A percentile compares a stretch with the other conserved stretches of the same genome.
phyloP scores from a whole-genome alignment of 1,284 basidiomycete species.

The Trametes pubescens region DNA sequence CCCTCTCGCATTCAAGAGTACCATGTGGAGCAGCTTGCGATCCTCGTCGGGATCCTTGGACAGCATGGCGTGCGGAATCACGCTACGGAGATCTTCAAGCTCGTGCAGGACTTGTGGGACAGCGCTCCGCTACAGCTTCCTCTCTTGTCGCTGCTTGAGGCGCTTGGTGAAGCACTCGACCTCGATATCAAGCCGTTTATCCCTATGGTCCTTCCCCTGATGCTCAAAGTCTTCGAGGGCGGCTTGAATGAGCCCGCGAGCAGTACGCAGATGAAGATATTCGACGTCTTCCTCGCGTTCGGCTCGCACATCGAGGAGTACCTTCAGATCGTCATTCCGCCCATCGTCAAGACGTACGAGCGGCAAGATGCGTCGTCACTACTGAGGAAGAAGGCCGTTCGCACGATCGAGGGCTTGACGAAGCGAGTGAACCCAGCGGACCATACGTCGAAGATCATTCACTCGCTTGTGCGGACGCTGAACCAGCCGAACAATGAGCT shows the following conservation, averaged over 20 bases:
- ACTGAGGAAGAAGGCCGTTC: constrained; percentile 89
- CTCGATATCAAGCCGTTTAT: constrained; percentile 98
- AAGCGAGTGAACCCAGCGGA: constrained; percentile 98
- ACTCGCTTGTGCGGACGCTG: constrained; percentile 92
- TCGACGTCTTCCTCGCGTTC: constrained; percentile 95
- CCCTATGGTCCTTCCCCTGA: constrained; percentile 90
- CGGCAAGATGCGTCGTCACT: constrained; percentile 78
- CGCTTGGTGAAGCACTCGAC: constrained; percentile 94
- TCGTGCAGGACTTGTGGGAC: constrained; percentile 92
- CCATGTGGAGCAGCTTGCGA: constrained; percentile 96
- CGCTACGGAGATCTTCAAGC: constrained; percentile 81
- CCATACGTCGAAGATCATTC: constrained; percentile 96
- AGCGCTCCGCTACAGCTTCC: constrained; percentile 89
- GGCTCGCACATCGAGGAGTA: constrained; percentile 98
- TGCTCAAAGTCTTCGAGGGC: constrained; percentile 92
- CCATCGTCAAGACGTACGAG: constrained; percentile 94
- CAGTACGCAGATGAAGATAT: constrained; percentile 88
- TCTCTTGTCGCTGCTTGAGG: constrained; percentile 93
- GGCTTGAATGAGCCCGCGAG: constrained; percentile 83
- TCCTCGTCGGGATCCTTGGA: constrained; percentile 96
- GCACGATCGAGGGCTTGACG: constrained; percentile 92
- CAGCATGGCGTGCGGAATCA: constrained; percentile 96
- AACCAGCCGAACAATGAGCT: constrained; percentile 85
- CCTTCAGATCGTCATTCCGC: constrained; percentile 95
- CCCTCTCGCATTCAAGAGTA: constrained; percentile 90